Conservation (phyloP, 2,329 filamentous ascomycete species). For the Camillea tinctor region DNA sequence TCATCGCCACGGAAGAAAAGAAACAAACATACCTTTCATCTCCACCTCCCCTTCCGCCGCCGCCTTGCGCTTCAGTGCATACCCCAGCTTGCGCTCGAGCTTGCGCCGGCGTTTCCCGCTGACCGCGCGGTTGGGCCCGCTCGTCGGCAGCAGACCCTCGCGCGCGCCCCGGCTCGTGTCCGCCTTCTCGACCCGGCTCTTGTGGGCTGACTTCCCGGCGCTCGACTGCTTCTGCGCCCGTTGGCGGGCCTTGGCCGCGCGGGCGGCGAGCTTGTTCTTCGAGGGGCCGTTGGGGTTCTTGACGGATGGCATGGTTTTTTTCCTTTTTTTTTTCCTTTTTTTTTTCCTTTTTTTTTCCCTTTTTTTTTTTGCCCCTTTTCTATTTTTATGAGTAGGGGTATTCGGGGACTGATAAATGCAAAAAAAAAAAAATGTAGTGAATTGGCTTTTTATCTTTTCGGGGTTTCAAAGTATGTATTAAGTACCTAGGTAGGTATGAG, state of each 20-base stretch:
- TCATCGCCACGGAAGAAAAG: not conserved
- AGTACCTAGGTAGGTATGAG: no score
- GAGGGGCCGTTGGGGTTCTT: slow-evolving; percentile 59
- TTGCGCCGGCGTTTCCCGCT: slow-evolving; percentile 58
- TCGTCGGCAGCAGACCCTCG: slow-evolving; percentile 53
- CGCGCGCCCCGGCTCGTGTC: slow-evolving; percentile 48
- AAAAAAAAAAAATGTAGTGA: not conserved
- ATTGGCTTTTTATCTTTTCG: no score
- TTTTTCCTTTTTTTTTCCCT: not conserved
- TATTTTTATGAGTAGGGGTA: not conserved
- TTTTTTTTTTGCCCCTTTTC: not conserved
- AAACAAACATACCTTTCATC: slow-evolving; percentile 31
- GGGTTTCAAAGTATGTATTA: no score
- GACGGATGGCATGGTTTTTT: slow-evolving; percentile 50
- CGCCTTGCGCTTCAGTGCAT: slow-evolving; percentile 44
- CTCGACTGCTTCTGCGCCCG: slow-evolving; percentile 39
- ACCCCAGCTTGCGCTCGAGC: slow-evolving; percentile 52
- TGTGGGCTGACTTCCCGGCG: slow-evolving; percentile 27
- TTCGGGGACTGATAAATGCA: no score
- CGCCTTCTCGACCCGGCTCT: slow-evolving; percentile 25
- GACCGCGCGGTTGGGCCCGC: slow-evolving; percentile 49
- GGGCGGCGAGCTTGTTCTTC: slow-evolving; percentile 50
- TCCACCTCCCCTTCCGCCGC: slow-evolving; percentile 33
- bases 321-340: not conserved
- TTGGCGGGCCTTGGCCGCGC: slow-evolving; percentile 45